Evolutionary conservation across 257 asterid genomes (phyloP).

Genomic region (Verbena officinalis): DNA sequence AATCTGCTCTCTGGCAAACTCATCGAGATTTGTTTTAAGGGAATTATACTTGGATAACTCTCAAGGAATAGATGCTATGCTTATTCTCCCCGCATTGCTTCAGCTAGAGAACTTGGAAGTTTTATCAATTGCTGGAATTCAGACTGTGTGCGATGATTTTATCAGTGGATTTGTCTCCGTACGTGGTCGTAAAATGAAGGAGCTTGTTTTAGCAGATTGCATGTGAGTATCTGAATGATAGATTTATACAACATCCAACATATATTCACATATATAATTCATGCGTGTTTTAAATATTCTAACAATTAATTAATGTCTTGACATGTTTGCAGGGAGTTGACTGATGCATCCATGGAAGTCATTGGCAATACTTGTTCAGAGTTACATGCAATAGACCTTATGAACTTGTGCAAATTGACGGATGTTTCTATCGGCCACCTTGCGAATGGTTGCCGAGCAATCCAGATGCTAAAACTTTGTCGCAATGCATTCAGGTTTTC

Average conservation of each 20-base stretch:
- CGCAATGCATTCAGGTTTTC: constrained; percentile 75
- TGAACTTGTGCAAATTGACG: constrained; percentile 66
- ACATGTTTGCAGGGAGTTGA: constrained; percentile 63
- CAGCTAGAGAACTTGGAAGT: constrained; percentile 80
- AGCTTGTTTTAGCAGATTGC: constrained; percentile 78
- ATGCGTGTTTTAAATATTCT: constrained; percentile 4
- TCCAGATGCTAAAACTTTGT: constrained; percentile 61
- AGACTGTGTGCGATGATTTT: constrained; percentile 71
- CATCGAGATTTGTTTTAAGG: constrained; percentile 64
- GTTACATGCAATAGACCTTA: constrained; percentile 65
- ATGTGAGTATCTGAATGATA: constrained; percentile 50
- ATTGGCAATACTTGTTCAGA: constrained; percentile 62
- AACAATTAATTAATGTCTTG: constrained; percentile 1
- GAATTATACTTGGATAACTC: constrained; percentile 76
- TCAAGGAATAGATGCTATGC: constrained; percentile 71
- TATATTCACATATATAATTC: not conserved
- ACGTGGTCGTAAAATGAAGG: constrained; percentile 77
- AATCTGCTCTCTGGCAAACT: constrained; percentile 54
- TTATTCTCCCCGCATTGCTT: constrained; percentile 65
- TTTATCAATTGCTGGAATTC: constrained; percentile 73
- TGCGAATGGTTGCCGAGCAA: constrained; percentile 79
- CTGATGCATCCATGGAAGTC: constrained; percentile 63
- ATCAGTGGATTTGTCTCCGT: constrained; percentile 43
- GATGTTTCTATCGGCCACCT: constrained; percentile 78
- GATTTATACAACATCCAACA: not conserved